Base-by-base conservation (phyloP, 257 asterid species). In the Petunia secreta region DNA sequence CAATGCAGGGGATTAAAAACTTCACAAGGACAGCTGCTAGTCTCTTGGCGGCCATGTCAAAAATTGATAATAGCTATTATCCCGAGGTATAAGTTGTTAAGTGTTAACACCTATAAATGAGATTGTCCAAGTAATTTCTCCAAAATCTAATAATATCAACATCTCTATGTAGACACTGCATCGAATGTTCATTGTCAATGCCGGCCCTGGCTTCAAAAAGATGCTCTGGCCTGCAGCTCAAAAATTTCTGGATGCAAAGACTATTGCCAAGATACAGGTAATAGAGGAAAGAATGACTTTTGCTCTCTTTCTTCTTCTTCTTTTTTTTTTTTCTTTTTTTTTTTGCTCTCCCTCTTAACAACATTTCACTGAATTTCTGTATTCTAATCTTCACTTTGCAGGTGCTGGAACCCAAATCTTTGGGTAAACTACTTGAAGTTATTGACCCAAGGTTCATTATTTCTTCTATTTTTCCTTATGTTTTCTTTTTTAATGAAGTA, bases 151-250 rank as follows among this genome's bases (percentile, higher is more conserved):
- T 55, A 38, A 41, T 84, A 78, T 80, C 53, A 10, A 57, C 78
- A 71, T 68, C 50, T 75, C n/a, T 84, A 63, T 83, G 88, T 89
- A 96, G 98, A 96, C 98, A 5, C 96, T 96, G 81, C 93, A 96
- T 79, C 89, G 84, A 78, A 91, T 96, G 98, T 96, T 87, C 77
- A 79, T 94, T 85, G 97, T 92, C 63, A 96, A 96, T 88, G 98
- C 99, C 69, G 97, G 98, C 81, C 78, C 96, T 85, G 97, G 92
- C 76, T 94, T 96, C 89, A 94, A 88, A 85, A 93, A 90, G 87
- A 90, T 92, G 86, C 91, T 95, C 75, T 95, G 99, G 99, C 99
- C 98, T 65, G 97, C 98, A 81, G 97, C 97, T 67, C 94, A 92
- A 87, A 95, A 89, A 85, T 88, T 95, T 82, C 86, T 95, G 71